A percentile compares a stretch with the other conserved stretches of the same genome.
phyloP scores from a whole-genome alignment of 202 grass and related monocot species.

The Setaria italica region DNA sequence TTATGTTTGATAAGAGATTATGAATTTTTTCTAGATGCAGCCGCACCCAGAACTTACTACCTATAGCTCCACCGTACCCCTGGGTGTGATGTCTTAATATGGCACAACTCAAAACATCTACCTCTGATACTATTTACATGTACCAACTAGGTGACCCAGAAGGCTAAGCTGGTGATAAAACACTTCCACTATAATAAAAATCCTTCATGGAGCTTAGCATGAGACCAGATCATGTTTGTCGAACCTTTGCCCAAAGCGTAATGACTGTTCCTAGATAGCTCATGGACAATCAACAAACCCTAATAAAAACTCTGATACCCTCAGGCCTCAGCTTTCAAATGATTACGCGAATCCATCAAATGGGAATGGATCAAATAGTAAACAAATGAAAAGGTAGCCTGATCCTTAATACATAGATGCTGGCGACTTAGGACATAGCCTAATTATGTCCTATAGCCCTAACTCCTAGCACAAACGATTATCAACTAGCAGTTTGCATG shows the following conservation, averaged over 20 bases:
- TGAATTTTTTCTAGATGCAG: too few species aligned
- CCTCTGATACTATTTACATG: neutral
- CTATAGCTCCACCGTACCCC: too few species aligned
- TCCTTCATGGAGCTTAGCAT: neutral
- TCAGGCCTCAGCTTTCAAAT: neutral
- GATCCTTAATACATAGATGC: neutral
- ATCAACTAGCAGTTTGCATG: neutral
- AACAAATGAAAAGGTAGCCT: neutral
- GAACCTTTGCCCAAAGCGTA: neutral
- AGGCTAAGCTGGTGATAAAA: neutral
- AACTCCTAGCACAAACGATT: neutral
- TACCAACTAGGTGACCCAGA: neutral
- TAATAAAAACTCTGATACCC: neutral
- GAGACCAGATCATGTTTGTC: neutral
- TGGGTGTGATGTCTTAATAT: too few species aligned
- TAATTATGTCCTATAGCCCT: constrained; percentile 22
- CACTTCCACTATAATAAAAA: neutral
- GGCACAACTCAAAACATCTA: too few species aligned
- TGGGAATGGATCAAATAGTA: neutral
- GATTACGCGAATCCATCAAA: neutral
- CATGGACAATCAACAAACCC: neutral
- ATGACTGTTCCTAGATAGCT: neutral
- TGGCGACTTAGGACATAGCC: neutral
- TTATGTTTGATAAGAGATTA: too few species aligned
- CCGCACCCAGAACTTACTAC: too few species aligned